Evolutionary conservation across 495 filamentous ascomycete genomes (phyloP).

Genomic region (Viridothelium virens): DNA sequence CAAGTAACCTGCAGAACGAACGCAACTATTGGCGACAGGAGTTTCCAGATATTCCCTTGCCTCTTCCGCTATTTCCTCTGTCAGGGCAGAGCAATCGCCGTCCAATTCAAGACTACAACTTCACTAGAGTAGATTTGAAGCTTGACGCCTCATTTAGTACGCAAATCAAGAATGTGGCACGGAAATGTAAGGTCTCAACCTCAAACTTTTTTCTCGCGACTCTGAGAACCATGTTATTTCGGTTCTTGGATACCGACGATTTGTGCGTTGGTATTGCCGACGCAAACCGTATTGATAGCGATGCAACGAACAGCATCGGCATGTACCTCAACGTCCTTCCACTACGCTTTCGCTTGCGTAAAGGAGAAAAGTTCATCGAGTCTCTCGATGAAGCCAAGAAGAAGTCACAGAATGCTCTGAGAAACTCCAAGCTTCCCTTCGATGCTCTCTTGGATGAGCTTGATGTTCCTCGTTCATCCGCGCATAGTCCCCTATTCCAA

Average conservation of each 20-base stretch:
- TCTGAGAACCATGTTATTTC: slow-evolving; percentile 33
- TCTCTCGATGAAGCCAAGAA: not conserved
- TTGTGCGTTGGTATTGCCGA: slow-evolving; percentile 16
- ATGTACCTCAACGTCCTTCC: slow-evolving; percentile 18
- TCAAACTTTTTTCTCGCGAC: slow-evolving; percentile 43
- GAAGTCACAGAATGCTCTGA: slow-evolving; percentile 6
- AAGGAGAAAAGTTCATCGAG: not conserved
- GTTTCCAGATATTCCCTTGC: slow-evolving; percentile 20
- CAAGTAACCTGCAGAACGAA: slow-evolving; percentile 21
- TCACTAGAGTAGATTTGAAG: not conserved
- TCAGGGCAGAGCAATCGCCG: not conserved
- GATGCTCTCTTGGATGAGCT: slow-evolving; percentile 39
- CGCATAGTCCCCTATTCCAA: slow-evolving; percentile 38
- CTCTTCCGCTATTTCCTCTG: slow-evolving; percentile 32
- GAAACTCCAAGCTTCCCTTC: slow-evolving; percentile 39
- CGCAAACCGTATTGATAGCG: slow-evolving; percentile 16
- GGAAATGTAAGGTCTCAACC: slow-evolving; percentile 19
- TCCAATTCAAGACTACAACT: not conserved
- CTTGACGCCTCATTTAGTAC: not conserved
- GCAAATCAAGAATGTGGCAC: not conserved
- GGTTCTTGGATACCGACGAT: slow-evolving; percentile 17
- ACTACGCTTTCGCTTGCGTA: slow-evolving; percentile 13
- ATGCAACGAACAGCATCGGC: slow-evolving; percentile 4
- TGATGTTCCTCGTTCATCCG: slow-evolving; percentile 31
- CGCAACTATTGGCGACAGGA: slow-evolving; percentile 30